Conservation (phyloP, 2,329 filamentous ascomycete species). For the Exserohilum rostratum region DNA sequence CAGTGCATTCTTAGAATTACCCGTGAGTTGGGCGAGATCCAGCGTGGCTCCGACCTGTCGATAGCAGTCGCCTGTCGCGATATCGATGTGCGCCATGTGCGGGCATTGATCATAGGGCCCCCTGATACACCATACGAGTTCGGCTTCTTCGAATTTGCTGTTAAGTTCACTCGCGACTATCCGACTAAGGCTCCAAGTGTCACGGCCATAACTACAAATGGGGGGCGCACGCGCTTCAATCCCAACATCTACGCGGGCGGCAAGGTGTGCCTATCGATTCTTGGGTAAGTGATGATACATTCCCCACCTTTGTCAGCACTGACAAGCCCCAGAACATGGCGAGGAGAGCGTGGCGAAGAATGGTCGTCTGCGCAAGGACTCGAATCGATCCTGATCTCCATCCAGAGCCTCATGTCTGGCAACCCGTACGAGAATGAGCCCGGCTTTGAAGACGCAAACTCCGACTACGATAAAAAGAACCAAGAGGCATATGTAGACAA, state of each 20-base stretch:
- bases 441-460: conserved; percentile 80
- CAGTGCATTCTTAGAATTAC: conserved; percentile 89
- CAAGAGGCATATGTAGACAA: conserved; percentile 80
- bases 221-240: conserved; percentile 88
- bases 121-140: conserved; percentile 96
- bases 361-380: conserved; percentile 97
- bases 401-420: conserved; percentile 91
- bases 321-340: conserved; percentile 75
- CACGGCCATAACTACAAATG: conserved; percentile 81
- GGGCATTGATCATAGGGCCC: conserved; percentile 87
- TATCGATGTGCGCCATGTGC: conserved; percentile 84
- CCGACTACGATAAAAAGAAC: conserved; percentile 71
- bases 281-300: conserved; percentile 65
- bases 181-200: conserved; percentile 69
- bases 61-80: conserved; percentile 88
- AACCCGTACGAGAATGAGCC: conserved; percentile 98
- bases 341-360: conserved; percentile 85
- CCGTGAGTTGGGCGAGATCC: conserved; percentile 84
- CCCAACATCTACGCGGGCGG: conserved; percentile 93
- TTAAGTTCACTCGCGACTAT: conserved; percentile 85
- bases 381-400: conserved; percentile 91
- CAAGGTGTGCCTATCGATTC: conserved; percentile 92
- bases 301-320: background rate
- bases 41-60: conserved; percentile 82
- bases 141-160: conserved; percentile 90